These are phyloP conservation scores for Volvox africanus DNA, from an alignment of 139 green algal species.

Conservation along the genomic window DNA sequence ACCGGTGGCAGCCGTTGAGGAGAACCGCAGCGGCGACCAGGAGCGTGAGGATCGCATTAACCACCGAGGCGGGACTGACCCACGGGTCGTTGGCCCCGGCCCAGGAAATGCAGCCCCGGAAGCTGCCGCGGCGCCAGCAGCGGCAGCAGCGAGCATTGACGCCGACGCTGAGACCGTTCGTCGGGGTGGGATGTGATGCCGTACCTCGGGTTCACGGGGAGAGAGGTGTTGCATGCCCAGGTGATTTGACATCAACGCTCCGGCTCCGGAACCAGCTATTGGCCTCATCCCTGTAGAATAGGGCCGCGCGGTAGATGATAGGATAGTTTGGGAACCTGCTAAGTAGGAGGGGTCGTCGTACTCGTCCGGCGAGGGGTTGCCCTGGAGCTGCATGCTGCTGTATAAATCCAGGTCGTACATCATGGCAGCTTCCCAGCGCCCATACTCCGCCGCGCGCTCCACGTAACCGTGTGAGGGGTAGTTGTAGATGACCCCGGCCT, in stretches of 20 bases:
- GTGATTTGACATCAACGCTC: too few species aligned
- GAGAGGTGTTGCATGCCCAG: too few species aligned
- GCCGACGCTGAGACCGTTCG: background rate
- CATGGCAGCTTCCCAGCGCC: conserved; percentile 33
- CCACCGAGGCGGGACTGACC: background rate
- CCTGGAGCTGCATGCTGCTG: conserved; percentile 21
- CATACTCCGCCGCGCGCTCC: conserved; percentile 3
- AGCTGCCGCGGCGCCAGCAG: background rate
- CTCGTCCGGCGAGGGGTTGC: background rate
- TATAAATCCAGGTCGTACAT: conserved; percentile 45
- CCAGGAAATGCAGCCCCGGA: background rate
- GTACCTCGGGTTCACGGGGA: background rate
- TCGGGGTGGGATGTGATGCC: background rate
- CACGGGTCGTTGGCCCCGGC: background rate
- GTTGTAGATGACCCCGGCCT: conserved; percentile 5
- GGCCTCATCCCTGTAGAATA: too few species aligned
- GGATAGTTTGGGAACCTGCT: background rate
- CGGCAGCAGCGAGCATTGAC: background rate
- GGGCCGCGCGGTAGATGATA: background rate
- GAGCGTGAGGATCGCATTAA: background rate
- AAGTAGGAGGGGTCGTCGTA: conserved; percentile 33
- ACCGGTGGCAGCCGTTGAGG: background rate
- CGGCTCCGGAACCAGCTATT: too few species aligned
- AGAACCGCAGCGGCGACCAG: conserved; percentile 12
- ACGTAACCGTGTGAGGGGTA: conserved; percentile 41